Conservation (phyloP, 208 protist species). For the Leishmania arabica region DNA sequence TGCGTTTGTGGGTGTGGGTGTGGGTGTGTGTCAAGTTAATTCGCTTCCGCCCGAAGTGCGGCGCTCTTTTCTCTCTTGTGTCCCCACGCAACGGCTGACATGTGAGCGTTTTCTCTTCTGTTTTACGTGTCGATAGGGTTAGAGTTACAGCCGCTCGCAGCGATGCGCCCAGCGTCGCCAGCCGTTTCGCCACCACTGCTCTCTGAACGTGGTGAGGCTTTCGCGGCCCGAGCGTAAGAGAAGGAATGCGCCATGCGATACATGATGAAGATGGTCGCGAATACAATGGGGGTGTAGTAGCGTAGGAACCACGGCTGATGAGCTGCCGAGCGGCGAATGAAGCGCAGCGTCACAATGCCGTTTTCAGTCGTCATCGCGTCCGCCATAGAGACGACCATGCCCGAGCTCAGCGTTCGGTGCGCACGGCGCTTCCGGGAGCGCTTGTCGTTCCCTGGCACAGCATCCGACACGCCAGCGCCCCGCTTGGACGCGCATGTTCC, state of each 20-base stretch:
- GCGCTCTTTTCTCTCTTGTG: not conserved
- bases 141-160: not conserved
- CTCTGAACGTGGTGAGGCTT: not conserved
- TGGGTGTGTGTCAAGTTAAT: not conserved
- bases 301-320: constrained; percentile 16
- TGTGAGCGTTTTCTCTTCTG: not conserved
- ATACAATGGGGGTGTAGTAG: constrained; percentile 32
- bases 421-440: constrained; percentile 35
- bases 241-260: constrained; percentile 32
- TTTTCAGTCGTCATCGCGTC: constrained; percentile 30
- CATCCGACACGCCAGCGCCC: constrained; percentile 5
- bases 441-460: constrained; percentile 7
- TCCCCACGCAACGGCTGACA: not conserved
- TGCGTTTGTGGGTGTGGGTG: not conserved
- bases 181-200: too few species aligned
- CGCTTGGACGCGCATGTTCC: constrained; percentile 24
- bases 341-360: constrained; percentile 34
- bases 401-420: constrained; percentile 17
- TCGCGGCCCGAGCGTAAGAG: constrained; percentile 14
- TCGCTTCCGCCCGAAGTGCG: not conserved
- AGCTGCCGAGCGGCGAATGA: constrained; percentile 20
- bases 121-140: not conserved
- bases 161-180: not conserved
- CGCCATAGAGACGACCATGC: constrained; percentile 11
- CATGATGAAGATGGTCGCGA: constrained; percentile 34